Conservation (phyloP, 495 filamentous ascomycete genomes). For the Aspergillus avenaceus region DNA sequence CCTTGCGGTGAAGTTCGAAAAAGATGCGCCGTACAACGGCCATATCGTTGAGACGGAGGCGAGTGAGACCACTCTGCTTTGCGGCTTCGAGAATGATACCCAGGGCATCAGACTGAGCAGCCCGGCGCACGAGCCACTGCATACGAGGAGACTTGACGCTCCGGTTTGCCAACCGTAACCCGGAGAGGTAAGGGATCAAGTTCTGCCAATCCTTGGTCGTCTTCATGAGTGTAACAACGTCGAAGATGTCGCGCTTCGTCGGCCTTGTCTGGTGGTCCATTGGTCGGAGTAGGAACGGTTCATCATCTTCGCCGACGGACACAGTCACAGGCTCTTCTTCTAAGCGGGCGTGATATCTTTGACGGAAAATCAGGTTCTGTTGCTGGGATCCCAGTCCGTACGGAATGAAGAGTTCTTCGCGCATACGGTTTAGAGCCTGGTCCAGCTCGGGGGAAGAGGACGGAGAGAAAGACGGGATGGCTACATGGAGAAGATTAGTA, state of each 20-base stretch:
- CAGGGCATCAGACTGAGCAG: slow-evolving; percentile 34
- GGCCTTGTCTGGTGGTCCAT: slow-evolving; percentile 38
- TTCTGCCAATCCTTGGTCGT: slow-evolving; percentile 56
- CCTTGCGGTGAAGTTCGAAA: slow-evolving; percentile 45
- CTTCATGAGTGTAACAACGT: slow-evolving; percentile 45
- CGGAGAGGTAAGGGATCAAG: slow-evolving; percentile 54
- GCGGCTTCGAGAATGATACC: slow-evolving; percentile 51
- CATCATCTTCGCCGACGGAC: slow-evolving; percentile 52
- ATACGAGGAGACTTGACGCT: slow-evolving; percentile 22
- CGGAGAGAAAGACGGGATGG: slow-evolving; percentile 46
- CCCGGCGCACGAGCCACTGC: slow-evolving; percentile 38
- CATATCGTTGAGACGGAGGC: slow-evolving; percentile 41
- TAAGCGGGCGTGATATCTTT: slow-evolving; percentile 48
- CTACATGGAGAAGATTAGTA: slow-evolving; percentile 13
- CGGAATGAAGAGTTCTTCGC: slow-evolving; percentile 62
- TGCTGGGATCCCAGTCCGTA: slow-evolving; percentile 53
- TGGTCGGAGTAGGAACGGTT: slow-evolving; percentile 47
- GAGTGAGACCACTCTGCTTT: slow-evolving; percentile 42
- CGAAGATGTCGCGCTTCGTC: slow-evolving; percentile 25
- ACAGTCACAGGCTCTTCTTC: slow-evolving; percentile 56
- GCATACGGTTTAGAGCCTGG: slow-evolving; percentile 49
- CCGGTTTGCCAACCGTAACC: slow-evolving; percentile 43
- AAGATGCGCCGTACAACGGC: slow-evolving; percentile 45
- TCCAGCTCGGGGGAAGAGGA: slow-evolving; percentile 51
- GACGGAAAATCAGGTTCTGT: slow-evolving; percentile 49